phyloP scores from a whole-genome alignment of 179 eudicot genomes.

The Nepenthes alata region DNA sequence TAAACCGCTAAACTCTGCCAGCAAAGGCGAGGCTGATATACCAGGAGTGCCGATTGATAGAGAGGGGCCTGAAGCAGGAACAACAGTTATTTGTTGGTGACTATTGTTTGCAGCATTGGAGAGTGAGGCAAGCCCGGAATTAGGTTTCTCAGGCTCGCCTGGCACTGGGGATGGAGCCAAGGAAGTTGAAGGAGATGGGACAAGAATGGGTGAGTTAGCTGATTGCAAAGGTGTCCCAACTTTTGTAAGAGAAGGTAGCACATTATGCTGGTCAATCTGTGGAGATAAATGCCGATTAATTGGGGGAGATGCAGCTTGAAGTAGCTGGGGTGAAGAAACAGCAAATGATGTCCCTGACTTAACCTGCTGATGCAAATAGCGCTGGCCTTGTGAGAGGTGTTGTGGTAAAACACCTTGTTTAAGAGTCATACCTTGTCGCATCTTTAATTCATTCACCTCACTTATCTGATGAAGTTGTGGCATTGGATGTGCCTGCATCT shows the following conservation, averaged over 20 bases:
- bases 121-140: slow-evolving; percentile 41
- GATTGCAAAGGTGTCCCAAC: slow-evolving; percentile 80
- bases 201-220: slow-evolving; percentile 67
- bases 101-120: slow-evolving; percentile 45
- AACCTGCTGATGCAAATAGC: slow-evolving; percentile 61
- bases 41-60: slow-evolving; percentile 98
- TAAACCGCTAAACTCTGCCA: slow-evolving; percentile 60
- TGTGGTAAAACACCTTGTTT: slow-evolving; percentile 65
- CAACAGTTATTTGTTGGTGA: slow-evolving; percentile 44
- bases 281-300: slow-evolving; percentile 74
- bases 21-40: slow-evolving; percentile 90
- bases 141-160: slow-evolving; percentile 70
- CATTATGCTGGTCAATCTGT: slow-evolving; percentile 73
- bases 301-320: slow-evolving; percentile 67
- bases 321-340: slow-evolving; percentile 62
- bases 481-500: slow-evolving; percentile 53
- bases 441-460: slow-evolving; percentile 55
- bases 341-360: slow-evolving; percentile 58
- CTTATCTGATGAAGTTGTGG: slow-evolving; percentile 46
- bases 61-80: slow-evolving; percentile 47
- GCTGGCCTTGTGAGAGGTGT: slow-evolving; percentile 50
- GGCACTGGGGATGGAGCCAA: slow-evolving; percentile 82
- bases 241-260: slow-evolving; percentile 39
- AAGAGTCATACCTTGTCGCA: slow-evolving; percentile 53
- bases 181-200: slow-evolving; percentile 73